phyloP scores from a whole-genome alignment of 768 basidiomycete genomes.

The Trametes gibbosa region DNA sequence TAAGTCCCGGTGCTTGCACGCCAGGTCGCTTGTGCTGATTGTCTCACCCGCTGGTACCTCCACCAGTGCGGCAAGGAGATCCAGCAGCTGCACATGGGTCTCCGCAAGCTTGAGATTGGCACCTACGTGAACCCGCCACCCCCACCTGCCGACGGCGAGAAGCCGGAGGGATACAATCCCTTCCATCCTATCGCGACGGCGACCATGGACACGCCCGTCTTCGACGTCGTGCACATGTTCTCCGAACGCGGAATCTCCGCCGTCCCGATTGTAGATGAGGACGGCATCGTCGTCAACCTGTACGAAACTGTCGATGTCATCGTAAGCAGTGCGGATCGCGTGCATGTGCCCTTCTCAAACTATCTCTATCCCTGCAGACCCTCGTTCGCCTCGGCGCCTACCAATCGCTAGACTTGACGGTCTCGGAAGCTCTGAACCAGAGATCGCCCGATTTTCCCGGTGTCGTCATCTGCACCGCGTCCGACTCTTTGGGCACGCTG shows the following conservation, averaged over 20 bases:
- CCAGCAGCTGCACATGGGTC: conserved; percentile 70
- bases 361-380: conserved; percentile 53
- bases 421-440: conserved; percentile 88
- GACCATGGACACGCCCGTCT: conserved; percentile 86
- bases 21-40: background rate
- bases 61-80: conserved; percentile 82
- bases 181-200: conserved; percentile 93
- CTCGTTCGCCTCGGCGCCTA: conserved; percentile 93
- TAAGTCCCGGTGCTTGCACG: conserved; percentile 36
- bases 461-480: conserved; percentile 91
- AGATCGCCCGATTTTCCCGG: conserved; percentile 95
- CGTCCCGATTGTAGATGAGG: conserved; percentile 91
- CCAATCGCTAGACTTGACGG: conserved; percentile 92
- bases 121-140: conserved; percentile 67
- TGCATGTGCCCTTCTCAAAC: background rate
- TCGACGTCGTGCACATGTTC: conserved; percentile 99
- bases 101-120: conserved; percentile 88
- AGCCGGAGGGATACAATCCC: conserved; percentile 57
- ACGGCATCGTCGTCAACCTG: conserved; percentile 91
- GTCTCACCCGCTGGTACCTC: background rate
- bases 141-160: conserved; percentile 41
- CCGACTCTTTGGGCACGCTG: conserved; percentile 87
- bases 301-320: conserved; percentile 99
- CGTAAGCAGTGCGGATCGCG: conserved; percentile 45
- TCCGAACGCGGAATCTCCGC: conserved; percentile 94